Evolutionary conservation across 1,284 basidiomycete species (phyloP), one percentile per base, ranked within the genome.

Genomic region (Sporisorium reilianum): DNA sequence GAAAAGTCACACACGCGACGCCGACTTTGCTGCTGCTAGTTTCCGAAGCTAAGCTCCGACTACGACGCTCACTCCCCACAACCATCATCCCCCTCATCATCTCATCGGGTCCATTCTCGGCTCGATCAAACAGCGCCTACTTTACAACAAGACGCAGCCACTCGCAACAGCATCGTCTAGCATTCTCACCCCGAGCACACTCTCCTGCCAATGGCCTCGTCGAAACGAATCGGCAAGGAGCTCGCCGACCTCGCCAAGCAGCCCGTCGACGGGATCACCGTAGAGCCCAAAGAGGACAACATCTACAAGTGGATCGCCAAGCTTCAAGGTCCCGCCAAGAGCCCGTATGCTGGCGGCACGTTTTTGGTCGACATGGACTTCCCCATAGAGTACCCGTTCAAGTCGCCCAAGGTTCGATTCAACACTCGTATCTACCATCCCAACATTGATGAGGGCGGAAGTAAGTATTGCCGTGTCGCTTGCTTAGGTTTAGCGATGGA

Each of bases 311-410:
- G 79, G 79, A 67, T 65, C n/a, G 79, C 79, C 18, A 73, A 63
- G 61, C 55, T 80, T 16, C 42, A 57, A 20, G 79, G 79, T 16
- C 75, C 75, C 5, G 50, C 68, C 44, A 64, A 68, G 28, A 75
- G 72, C 12, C 80, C 82, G 0, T 84, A 84, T 57, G 68, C 75
- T 5, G 81, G 80, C n/a, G 82, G 82, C 48, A 65, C 60, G 12
- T 84, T 84, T 46, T 55, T 83, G 59, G 61, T 85, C 36, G 75
- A 79, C 53, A 54, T 84, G 20, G 83, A 84, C 34, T 85, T 85
- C 54, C 81, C 84, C 44, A 69, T 80, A 55, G 84, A 85, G 59
- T 85, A 84, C 61, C 84, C 84, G 6, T 85, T 85, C 75, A 84
- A 84, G 73, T 78, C 81, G 25, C 83, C 83, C 36, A 81, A 78